These are phyloP conservation scores for Leavenworthia alabamica DNA, from an alignment of 345 rosid species.

Conservation along the genomic window DNA sequence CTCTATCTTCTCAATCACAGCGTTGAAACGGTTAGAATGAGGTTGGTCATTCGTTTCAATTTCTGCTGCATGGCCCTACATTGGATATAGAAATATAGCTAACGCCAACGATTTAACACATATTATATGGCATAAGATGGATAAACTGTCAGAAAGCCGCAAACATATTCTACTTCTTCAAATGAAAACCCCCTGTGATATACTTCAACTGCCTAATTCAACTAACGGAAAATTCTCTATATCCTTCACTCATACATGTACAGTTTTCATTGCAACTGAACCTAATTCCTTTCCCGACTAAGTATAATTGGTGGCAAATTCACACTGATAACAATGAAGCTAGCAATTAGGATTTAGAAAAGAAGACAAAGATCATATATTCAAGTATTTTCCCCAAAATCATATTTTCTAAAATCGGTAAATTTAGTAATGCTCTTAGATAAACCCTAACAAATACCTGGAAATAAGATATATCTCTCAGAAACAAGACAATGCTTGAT, in stretches of 20 bases:
- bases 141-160: neutral
- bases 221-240: neutral
- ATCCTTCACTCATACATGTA: neutral
- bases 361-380: neutral
- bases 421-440: neutral
- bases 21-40: slow-evolving; percentile 70
- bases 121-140: neutral
- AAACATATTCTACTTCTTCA: neutral
- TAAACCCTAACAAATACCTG: slow-evolving; percentile 14
- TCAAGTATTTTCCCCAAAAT: neutral
- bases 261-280: neutral
- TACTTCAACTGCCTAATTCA: neutral
- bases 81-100: slow-evolving; percentile 3
- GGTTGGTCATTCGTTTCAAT: slow-evolving; percentile 49
- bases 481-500: neutral
- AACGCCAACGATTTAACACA: neutral
- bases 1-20: slow-evolving; percentile 98
- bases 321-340: neutral
- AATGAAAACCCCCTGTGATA: neutral
- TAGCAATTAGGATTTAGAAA: no score
- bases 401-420: neutral
- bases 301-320: neutral
- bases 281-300: neutral
- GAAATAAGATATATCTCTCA: neutral
- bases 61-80: slow-evolving; percentile 51